Conservation (phyloP, 768 basidiomycete genomes). For the Harrya chromipes region DNA sequence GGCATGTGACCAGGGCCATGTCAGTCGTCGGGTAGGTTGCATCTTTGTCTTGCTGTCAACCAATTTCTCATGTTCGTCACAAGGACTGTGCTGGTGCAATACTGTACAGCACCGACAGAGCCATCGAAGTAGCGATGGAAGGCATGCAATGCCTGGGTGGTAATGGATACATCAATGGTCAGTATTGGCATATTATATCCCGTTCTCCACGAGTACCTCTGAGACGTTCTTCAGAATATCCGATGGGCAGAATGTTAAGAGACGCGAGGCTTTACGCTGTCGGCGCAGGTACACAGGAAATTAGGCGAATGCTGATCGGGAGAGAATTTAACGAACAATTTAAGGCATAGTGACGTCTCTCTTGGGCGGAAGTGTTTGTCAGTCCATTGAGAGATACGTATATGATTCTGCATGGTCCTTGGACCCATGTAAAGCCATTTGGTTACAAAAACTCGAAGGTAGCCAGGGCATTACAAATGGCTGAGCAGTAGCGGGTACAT, state of each 20-base stretch:
- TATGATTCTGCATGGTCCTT: too few species aligned
- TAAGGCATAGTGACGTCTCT: slow-evolving; percentile 18
- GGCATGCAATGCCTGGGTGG: slow-evolving; percentile 94
- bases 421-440: too few species aligned
- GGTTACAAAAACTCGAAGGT: too few species aligned
- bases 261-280: slow-evolving; percentile 90
- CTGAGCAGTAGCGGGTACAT: too few species aligned
- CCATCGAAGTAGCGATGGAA: slow-evolving; percentile 87
- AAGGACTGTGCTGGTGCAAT: slow-evolving; percentile 97
- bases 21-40: slow-evolving; percentile 69
- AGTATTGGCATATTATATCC: slow-evolving; percentile 12
- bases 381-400: not conserved
- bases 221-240: slow-evolving; percentile 63
- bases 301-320: slow-evolving; percentile 90
- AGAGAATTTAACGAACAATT: slow-evolving; percentile 84
- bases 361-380: not conserved
- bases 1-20: slow-evolving; percentile 77
- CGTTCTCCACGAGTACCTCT: not conserved
- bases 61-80: slow-evolving; percentile 7
- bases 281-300: slow-evolving; percentile 97
- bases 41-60: not conserved
- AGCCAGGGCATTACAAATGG: too few species aligned
- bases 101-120: slow-evolving; percentile 87
- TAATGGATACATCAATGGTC: slow-evolving; percentile 94
- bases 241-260: slow-evolving; percentile 80